phyloP scores from a whole-genome alignment of 306 rosid species.

The Inga laurina region DNA sequence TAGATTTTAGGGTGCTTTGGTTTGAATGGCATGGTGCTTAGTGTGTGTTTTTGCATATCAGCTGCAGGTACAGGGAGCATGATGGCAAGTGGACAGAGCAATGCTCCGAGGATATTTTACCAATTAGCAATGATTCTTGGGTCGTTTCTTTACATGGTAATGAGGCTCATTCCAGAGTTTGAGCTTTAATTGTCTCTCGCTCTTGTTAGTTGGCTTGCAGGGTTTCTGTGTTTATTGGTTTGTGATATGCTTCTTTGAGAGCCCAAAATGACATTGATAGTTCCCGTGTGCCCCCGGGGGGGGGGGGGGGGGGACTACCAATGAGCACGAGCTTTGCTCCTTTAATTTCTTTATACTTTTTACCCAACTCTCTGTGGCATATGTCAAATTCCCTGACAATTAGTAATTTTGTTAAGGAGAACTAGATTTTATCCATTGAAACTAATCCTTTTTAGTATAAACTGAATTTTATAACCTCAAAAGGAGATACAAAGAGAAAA shows the following conservation, averaged over 20 bases:
- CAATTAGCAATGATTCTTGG: constrained; percentile 28
- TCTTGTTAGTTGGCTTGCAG: constrained; percentile 9
- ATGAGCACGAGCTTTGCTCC: not conserved
- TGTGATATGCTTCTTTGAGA: constrained; percentile 21
- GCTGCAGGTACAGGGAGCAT: constrained; percentile 62
- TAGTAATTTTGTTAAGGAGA: not conserved
- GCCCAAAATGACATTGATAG: constrained; percentile 3
- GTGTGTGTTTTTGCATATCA: constrained; percentile 30
- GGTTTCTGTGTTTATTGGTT: constrained; percentile 3
- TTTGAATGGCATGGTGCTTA: not conserved
- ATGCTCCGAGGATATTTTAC: constrained; percentile 27
- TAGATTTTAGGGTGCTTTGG: not conserved
- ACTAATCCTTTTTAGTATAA: not conserved
- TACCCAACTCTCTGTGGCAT: not conserved
- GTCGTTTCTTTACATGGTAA: constrained; percentile 19
- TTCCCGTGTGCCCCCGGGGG: not conserved
- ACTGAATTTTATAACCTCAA: no score
- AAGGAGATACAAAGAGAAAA: no score
- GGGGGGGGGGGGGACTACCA: not conserved
- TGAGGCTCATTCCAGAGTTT: constrained; percentile 24
- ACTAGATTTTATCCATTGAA: not conserved
- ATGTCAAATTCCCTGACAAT: not conserved
- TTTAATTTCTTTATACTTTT: not conserved
- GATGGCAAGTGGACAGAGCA: constrained; percentile 39
- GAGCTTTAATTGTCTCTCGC: not conserved